phyloP scores from a whole-genome alignment of 2,329 filamentous ascomycete species.

The Pseudogymnoascus sp. region DNA sequence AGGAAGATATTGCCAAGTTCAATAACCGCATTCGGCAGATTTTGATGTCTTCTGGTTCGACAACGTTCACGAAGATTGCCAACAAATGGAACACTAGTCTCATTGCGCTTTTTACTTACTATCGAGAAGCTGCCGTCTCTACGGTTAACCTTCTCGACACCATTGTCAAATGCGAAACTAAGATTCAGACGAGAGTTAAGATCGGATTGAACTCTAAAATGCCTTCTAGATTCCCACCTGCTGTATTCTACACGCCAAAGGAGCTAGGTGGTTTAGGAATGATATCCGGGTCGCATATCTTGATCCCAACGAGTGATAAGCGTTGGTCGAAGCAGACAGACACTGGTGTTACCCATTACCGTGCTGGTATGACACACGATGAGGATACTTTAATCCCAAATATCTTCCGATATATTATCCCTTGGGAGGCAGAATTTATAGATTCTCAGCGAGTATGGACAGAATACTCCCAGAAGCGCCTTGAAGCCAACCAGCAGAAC shows the following conservation, averaged over 20 bases:
- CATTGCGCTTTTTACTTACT: slow-evolving; percentile 97
- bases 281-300: slow-evolving; percentile 97
- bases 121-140: slow-evolving; percentile 92
- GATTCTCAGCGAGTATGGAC: slow-evolving; percentile 99
- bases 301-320: slow-evolving; percentile 96
- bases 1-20: slow-evolving; percentile 97
- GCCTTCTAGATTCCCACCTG: slow-evolving; percentile 95
- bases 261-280: slow-evolving; percentile 94
- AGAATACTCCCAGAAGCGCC: slow-evolving; percentile 94
- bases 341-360: slow-evolving; percentile 91
- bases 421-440: slow-evolving; percentile 98
- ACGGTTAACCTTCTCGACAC: slow-evolving; percentile 91
- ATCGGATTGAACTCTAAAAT: slow-evolving; percentile 99
- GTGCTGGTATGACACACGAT: slow-evolving; percentile 95
- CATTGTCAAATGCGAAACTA: slow-evolving; percentile 98
- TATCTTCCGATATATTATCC: slow-evolving; percentile 98
- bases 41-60: slow-evolving; percentile 98
- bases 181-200: slow-evolving; percentile 98
- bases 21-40: slow-evolving; percentile 98
- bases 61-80: slow-evolving; percentile 98
- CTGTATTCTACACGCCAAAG: slow-evolving; percentile 98
- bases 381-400: slow-evolving; percentile 97
- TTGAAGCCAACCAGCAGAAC: slow-evolving; percentile 96
- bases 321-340: slow-evolving; percentile 98
- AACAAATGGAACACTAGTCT: slow-evolving; percentile 99